Conservation (phyloP, 2,329 filamentous ascomycete genomes). For the Samsoniella hepiali region DNA sequence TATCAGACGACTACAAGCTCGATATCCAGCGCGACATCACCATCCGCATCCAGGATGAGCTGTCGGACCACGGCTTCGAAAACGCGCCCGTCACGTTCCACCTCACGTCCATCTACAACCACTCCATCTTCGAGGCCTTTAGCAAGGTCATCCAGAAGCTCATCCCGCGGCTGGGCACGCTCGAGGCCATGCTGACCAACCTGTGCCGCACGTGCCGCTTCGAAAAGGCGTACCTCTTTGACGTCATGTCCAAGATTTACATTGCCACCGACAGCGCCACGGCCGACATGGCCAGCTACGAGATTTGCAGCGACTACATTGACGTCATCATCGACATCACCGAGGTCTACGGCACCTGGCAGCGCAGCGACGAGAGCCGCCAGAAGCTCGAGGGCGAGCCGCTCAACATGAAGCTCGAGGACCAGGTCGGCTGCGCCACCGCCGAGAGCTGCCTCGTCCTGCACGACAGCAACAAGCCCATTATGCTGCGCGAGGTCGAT, state of each 20-base stretch:
- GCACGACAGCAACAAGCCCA: constrained; percentile 60
- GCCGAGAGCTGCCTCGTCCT: constrained; percentile 67
- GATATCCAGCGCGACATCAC: constrained; percentile 97
- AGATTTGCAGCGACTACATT: constrained; percentile 98
- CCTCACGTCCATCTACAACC: constrained; percentile 96
- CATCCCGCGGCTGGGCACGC: constrained; percentile 85
- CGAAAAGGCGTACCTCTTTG: constrained; percentile 97
- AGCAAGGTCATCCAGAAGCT: constrained; percentile 98
- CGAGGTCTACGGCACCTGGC: constrained; percentile 84
- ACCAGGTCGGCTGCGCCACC: constrained; percentile 63
- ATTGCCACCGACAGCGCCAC: constrained; percentile 93
- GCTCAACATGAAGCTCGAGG: constrained; percentile 59
- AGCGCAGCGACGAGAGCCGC: constrained; percentile 52
- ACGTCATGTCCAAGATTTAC: constrained; percentile 97
- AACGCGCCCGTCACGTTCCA: constrained; percentile 94
- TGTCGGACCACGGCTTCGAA: constrained; percentile 88
- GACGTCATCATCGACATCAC: constrained; percentile 97
- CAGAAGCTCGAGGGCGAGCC: constrained; percentile 56
- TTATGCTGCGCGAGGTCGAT: constrained; percentile 67
- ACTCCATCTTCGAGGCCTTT: constrained; percentile 97
- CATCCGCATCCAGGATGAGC: constrained; percentile 92
- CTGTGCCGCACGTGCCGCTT: constrained; percentile 91
- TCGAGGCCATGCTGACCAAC: constrained; percentile 92
- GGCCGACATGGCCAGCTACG: constrained; percentile 92
- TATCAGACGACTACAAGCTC: constrained; percentile 93